Evolutionary conservation across 495 filamentous ascomycete species (phyloP).

Genomic region (Xylaria telfairii): DNA sequence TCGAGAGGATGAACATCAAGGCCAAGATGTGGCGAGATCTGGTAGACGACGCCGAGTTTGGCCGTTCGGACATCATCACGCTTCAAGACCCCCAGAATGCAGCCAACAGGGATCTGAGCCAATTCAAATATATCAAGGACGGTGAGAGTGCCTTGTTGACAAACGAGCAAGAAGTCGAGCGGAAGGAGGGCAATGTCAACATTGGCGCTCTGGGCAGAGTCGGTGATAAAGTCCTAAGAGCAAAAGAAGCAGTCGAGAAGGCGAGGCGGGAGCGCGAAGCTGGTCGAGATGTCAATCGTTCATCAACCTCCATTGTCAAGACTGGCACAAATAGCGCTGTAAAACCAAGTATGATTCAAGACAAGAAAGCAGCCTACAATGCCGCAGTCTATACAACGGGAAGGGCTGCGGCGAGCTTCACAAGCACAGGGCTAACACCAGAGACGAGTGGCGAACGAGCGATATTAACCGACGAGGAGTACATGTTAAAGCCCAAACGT

Average conservation of each 20-base stretch:
- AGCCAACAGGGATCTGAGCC: conserved; percentile 78
- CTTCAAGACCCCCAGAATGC: conserved; percentile 96
- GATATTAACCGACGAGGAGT: conserved; percentile 88
- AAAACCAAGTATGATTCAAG: conserved; percentile 49
- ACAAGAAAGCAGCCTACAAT: conserved; percentile 72
- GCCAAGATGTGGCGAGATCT: conserved; percentile 96
- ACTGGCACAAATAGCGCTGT: conserved; percentile 36
- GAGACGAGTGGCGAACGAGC: conserved; percentile 87
- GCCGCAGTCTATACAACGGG: conserved; percentile 91
- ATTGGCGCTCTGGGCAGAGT: conserved; percentile 74
- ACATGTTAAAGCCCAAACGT: conserved; percentile 87
- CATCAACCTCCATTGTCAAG: conserved; percentile 53
- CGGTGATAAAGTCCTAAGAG: conserved; percentile 86
- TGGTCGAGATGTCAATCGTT: conserved; percentile 57
- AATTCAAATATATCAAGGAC: conserved; percentile 89
- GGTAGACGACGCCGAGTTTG: conserved; percentile 86
- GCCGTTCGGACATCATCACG: conserved; percentile 91
- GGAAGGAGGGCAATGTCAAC: conserved; percentile 73
- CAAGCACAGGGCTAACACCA: conserved; percentile 90
- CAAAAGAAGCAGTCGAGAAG: conserved; percentile 87
- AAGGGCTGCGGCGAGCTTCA: conserved; percentile 90
- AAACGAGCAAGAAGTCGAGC: conserved; percentile 54
- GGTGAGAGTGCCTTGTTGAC: conserved; percentile 73
- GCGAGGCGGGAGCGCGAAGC: conserved; percentile 65
- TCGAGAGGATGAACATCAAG: conserved; percentile 95